Conservation (phyloP, 2,329 filamentous ascomycete genomes). For the Tolypocladium ophioglossoides region DNA sequence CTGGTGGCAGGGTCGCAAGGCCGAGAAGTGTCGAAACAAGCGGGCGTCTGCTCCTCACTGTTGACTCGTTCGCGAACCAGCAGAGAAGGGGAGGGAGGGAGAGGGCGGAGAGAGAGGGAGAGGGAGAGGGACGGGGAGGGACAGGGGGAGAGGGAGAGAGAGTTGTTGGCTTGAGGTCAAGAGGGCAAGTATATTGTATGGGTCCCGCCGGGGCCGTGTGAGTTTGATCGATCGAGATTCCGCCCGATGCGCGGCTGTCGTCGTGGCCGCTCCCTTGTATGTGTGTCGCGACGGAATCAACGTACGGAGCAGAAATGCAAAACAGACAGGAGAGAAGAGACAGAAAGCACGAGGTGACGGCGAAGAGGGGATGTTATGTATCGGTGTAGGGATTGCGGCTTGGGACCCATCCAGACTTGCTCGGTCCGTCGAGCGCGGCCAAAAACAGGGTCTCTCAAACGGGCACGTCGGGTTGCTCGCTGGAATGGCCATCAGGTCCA, state of each 20-base stretch:
- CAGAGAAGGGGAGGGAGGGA: background rate
- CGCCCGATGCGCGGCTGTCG: background rate
- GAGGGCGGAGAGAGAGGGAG: background rate
- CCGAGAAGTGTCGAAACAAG: background rate
- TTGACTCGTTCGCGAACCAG: background rate
- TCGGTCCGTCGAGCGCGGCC: background rate
- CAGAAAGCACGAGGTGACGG: background rate
- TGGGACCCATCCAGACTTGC: background rate
- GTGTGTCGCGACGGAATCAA: background rate
- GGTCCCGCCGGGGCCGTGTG: background rate
- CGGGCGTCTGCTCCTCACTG: background rate
- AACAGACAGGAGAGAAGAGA: no score
- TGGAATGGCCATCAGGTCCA: no score
- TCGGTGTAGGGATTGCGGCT: background rate
- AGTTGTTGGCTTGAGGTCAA: background rate
- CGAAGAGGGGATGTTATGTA: background rate
- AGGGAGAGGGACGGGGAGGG: no score
- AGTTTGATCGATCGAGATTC: background rate
- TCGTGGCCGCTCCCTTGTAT: background rate
- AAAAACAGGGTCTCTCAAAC: background rate
- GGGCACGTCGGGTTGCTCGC: background rate
- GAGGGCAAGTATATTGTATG: background rate
- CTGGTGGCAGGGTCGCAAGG: background rate
- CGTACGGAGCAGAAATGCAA: no score
- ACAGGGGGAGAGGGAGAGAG: no score